Evolutionary conservation across 208 protist species (phyloP).

Genomic region (Acanthamoeba healyi): DNA sequence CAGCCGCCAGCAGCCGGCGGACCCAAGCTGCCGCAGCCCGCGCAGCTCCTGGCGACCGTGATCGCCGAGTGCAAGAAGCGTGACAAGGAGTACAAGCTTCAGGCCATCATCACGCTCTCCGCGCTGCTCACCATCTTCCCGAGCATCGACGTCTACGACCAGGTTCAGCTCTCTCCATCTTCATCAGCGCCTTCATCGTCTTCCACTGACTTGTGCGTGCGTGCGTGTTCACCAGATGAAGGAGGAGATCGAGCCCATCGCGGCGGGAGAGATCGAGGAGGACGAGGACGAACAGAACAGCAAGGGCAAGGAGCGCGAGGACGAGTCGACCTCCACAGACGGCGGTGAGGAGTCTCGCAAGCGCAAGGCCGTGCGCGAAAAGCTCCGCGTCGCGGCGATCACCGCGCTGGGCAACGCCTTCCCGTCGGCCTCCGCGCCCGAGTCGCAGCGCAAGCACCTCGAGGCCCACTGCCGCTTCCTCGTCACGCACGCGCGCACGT

Average conservation of each 20-base stretch:
- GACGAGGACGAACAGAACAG: slow-evolving; percentile 37
- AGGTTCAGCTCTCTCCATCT: no score
- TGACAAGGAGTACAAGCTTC: slow-evolving; percentile 83
- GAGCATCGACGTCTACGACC: slow-evolving; percentile 72
- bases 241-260: not conserved
- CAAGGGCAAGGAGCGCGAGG: slow-evolving; percentile 61
- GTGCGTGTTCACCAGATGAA: not conserved
- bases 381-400: slow-evolving; percentile 11
- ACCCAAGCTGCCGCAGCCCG: slow-evolving; percentile 39
- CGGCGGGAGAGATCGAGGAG: slow-evolving; percentile 47
- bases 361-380: slow-evolving; percentile 15
- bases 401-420: slow-evolving; percentile 56
- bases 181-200: not conserved
- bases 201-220: not conserved
- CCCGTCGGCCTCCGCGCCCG: not conserved
- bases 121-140: slow-evolving; percentile 72
- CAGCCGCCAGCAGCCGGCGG: not conserved
- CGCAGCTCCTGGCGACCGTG: slow-evolving; percentile 58
- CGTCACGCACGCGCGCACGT: not conserved
- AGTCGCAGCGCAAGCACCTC: not conserved
- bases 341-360: slow-evolving; percentile 34
- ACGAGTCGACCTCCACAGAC: not conserved
- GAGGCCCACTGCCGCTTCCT: slow-evolving; percentile 35
- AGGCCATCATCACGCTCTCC: slow-evolving; percentile 76
- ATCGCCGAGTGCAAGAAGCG: slow-evolving; percentile 85